Evolutionary conservation across 2,329 filamentous ascomycete species (phyloP).

Genomic region (Beauveria scarabaeidicola): DNA sequence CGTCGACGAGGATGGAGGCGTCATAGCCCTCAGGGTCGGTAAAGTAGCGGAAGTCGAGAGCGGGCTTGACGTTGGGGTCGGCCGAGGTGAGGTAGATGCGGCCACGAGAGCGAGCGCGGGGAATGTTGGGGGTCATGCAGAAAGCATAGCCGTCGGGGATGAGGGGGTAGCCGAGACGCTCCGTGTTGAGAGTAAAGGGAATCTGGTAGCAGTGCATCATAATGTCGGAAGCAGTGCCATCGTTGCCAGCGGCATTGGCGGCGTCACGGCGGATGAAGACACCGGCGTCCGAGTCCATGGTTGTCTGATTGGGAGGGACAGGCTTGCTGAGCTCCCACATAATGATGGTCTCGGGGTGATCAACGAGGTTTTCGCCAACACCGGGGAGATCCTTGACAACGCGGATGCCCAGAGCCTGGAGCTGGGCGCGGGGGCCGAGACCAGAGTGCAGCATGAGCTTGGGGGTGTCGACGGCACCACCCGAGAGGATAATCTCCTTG

Average conservation of each 20-base stretch:
- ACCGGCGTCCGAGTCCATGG: constrained; percentile 84
- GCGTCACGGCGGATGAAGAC: constrained; percentile 77
- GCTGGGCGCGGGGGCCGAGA: constrained; percentile 45
- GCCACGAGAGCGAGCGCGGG: constrained; percentile 69
- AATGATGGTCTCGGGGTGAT: constrained; percentile 53
- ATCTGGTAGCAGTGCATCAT: constrained; percentile 99
- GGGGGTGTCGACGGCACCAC: constrained; percentile 74
- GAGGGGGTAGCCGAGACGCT: constrained; percentile 61
- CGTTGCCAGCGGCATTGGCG: constrained; percentile 55
- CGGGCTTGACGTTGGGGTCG: constrained; percentile 69
- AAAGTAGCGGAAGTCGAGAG: constrained; percentile 84
- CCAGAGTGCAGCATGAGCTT: constrained; percentile 53
- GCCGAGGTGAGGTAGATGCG: constrained; percentile 68
- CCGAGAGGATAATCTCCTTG: constrained; percentile 70
- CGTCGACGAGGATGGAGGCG: constrained; percentile 69
- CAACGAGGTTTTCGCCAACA: constrained; percentile 53
- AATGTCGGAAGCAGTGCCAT: constrained; percentile 71
- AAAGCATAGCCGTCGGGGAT: constrained; percentile 68
- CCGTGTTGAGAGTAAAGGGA: constrained; percentile 80
- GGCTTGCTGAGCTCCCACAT: constrained; percentile 73
- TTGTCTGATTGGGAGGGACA: constrained; percentile 69
- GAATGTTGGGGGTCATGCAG: constrained; percentile 91
- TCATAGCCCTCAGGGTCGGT: constrained; percentile 81
- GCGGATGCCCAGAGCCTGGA: constrained; percentile 43
- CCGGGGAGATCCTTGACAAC: constrained; percentile 50